These are phyloP conservation scores for Corynespora cassiicola DNA, from an alignment of 2,329 filamentous ascomycete genomes.

Conservation along the genomic window DNA sequence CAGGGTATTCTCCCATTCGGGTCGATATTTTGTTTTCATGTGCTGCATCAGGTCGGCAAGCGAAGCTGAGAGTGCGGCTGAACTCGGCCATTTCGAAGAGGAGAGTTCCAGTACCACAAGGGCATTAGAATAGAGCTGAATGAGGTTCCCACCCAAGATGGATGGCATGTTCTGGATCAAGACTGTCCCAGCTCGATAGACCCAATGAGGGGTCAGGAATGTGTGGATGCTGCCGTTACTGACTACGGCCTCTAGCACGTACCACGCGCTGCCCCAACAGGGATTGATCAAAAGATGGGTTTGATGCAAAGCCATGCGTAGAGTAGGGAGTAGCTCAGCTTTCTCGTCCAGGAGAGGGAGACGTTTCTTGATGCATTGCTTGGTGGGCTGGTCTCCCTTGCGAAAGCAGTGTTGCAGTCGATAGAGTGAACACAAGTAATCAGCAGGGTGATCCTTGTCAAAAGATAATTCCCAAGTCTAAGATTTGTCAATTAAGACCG, in stretches of 20 bases:
- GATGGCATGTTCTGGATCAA: conserved; percentile 39
- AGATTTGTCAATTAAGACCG: conserved; percentile 10
- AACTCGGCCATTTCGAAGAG: conserved; percentile 42
- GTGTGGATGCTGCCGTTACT: conserved; percentile 36
- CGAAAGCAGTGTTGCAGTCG: conserved; percentile 43
- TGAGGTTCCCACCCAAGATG: conserved; percentile 37
- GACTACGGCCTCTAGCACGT: conserved; percentile 38
- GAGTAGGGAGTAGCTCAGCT: conserved; percentile 28
- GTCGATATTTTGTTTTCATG: conserved; percentile 37
- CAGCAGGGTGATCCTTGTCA: conserved; percentile 30
- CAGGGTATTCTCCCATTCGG: conserved; percentile 28
- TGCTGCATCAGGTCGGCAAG: conserved; percentile 39
- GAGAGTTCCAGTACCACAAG: conserved; percentile 41
- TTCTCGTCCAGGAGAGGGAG: conserved; percentile 34
- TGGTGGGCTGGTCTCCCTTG: conserved; percentile 31
- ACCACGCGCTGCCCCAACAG: conserved; percentile 40
- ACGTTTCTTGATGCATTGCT: conserved; percentile 25
- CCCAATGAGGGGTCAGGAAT: conserved; percentile 44
- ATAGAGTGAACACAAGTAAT: conserved; percentile 43
- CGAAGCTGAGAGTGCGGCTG: conserved; percentile 32
- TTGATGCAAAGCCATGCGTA: conserved; percentile 38
- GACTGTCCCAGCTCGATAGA: conserved; percentile 39
- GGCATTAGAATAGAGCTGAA: conserved; percentile 43
- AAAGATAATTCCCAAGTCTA: conserved; percentile 38
- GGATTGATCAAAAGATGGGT: conserved; percentile 42